Percentiles rank a stretch among this genome's conserved stretches.
phyloP scores from a whole-genome alignment of 1,139 yeast species.

The Pneumocystis canis region DNA sequence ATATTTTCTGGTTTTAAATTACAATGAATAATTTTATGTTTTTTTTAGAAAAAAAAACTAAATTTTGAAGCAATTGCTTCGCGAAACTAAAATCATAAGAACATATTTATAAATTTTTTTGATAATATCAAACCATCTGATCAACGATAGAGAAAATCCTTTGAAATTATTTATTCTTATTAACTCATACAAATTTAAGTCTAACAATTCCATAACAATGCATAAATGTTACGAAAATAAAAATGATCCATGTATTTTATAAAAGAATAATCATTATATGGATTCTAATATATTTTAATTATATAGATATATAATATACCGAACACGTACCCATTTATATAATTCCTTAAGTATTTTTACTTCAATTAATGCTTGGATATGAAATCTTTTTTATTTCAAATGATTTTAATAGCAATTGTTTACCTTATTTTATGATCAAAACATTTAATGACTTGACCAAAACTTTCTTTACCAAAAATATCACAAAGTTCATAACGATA shows the following conservation, averaged over 20 bases:
- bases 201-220: constrained; percentile 58
- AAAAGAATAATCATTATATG: constrained; percentile 30
- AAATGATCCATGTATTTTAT: constrained; percentile 54
- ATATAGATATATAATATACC: neutral
- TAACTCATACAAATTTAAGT: constrained; percentile 53
- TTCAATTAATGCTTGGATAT: constrained; percentile 65
- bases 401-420: constrained; percentile 58
- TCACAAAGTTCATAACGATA: constrained; percentile 52
- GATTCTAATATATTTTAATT: constrained; percentile 27
- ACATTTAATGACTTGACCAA: constrained; percentile 66
- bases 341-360: constrained; percentile 51
- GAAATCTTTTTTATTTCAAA: constrained; percentile 62
- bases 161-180: constrained; percentile 45
- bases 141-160: constrained; percentile 44
- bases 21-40: constrained; percentile 52
- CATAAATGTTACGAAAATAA: constrained; percentile 71
- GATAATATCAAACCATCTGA: constrained; percentile 23
- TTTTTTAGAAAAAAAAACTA: constrained; percentile 49
- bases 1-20: constrained; percentile 94
- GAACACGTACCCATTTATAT: constrained; percentile 19
- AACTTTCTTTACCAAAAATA: constrained; percentile 64
- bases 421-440: constrained; percentile 47
- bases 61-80: constrained; percentile 42
- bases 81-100: constrained; percentile 26
- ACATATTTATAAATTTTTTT: neutral